These are phyloP conservation scores for Aspergillus brunneoviolaceus DNA, from an alignment of 2,329 filamentous ascomycete species.

Conservation along the genomic window DNA sequence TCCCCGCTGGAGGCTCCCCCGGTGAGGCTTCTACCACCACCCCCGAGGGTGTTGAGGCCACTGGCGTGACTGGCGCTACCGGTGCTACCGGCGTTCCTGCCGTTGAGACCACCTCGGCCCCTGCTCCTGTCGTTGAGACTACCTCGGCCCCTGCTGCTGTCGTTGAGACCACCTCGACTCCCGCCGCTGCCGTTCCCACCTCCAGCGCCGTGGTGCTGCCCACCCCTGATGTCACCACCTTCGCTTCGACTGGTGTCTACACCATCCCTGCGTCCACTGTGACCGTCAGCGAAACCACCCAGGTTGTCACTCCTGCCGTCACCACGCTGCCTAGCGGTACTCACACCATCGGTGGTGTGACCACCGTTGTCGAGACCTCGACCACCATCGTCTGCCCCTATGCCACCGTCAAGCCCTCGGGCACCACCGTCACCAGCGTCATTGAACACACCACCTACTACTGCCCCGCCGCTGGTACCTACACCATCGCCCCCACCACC, in stretches of 20 bases:
- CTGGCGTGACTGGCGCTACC: slow-evolving; percentile 3
- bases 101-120: slow-evolving; percentile 1
- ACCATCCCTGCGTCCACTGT: slow-evolving; percentile 73
- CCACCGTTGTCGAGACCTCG: slow-evolving; percentile 64
- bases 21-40: slow-evolving; percentile 11
- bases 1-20: neutral
- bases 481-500: slow-evolving; percentile 70
- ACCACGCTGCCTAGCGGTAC: slow-evolving; percentile 64
- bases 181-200: slow-evolving; percentile 24
- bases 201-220: slow-evolving; percentile 39
- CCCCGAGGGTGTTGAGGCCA: slow-evolving; percentile 10
- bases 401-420: slow-evolving; percentile 61
- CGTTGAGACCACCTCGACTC: neutral
- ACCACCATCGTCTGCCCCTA: slow-evolving; percentile 71
- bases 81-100: slow-evolving; percentile 2
- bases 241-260: slow-evolving; percentile 69
- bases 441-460: slow-evolving; percentile 69
- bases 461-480: slow-evolving; percentile 71
- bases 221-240: slow-evolving; percentile 52
- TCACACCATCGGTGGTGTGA: slow-evolving; percentile 70
- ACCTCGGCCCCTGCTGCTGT: slow-evolving; percentile 7
- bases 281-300: slow-evolving; percentile 65
- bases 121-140: slow-evolving; percentile 9
- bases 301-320: slow-evolving; percentile 63
- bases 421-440: slow-evolving; percentile 62